Base-by-base conservation (phyloP, 176 grass and related monocot species). In the Lolium perenne region DNA sequence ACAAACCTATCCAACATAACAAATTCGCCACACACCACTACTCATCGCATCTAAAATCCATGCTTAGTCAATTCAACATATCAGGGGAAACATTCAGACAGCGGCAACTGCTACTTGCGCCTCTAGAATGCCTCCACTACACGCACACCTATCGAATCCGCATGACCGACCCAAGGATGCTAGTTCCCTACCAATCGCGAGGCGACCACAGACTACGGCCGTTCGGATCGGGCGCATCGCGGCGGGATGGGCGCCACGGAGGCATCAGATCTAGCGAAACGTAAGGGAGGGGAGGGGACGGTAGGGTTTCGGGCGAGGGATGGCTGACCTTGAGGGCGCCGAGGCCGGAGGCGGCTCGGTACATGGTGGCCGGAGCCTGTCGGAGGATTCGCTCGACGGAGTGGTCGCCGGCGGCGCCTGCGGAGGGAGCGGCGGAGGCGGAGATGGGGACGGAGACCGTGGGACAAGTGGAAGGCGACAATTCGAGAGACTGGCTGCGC, bases 301-400 rank as follows among this genome's bases (percentile, higher is more conserved):
- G 20, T 51, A 77, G 61, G 84, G 80, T 80, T 88, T 54, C 26
- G 16, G 40, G 41, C 7, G 14, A 38, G 56, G 50, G 76, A 1
- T n/a, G 68, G 82, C 90, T 66, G 65, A 98, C 97, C 94, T 98
- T 92, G 88, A 94, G 84, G 67, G 92, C 76, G 8, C 87, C 77
- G 92, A 98, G 87, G 79, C 80, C 82, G 53, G 91, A 94, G 17
- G 84, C 71, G 51, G 89, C 82, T 43, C 90, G 84, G 86, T 95
- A 92, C 97, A 98, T 98, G 89, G 57, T 60, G 81, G 51, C 22
- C 29, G 54, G 40, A 41, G 71, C 65, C 60, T 59, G 80, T 29
- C 26, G 38, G 77, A 67, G 17, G 75, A 46, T 41, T 47, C 13
- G 66, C 38, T 80, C 64, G 83, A 40, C 32, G 73, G 71, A 11